A percentile compares a stretch with the other conserved stretches of the same genome.
Evolutionary conservation across 192 early-diverging fungal species (phyloP).

Genomic region (Funneliformis mosseae): DNA sequence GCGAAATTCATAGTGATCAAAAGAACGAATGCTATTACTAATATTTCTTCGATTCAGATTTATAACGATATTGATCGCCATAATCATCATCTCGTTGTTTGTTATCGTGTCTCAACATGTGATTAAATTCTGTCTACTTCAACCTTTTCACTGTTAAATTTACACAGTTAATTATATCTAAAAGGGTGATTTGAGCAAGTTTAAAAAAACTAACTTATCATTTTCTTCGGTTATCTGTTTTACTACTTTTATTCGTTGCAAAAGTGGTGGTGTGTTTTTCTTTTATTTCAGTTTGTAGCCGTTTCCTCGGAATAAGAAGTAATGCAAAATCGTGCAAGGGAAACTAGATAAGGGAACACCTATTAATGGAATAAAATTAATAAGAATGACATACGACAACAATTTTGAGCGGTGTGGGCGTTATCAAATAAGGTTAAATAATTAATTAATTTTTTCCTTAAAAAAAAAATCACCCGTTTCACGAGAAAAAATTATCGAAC

Average conservation of each 20-base stretch:
- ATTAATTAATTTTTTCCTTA: no score
- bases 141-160: constrained; percentile 33
- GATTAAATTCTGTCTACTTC: constrained; percentile 49
- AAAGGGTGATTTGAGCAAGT: background rate
- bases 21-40: constrained; percentile 4
- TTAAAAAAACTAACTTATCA: constrained; percentile 5
- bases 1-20: constrained; percentile 2
- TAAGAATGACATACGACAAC: no score
- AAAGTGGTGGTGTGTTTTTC: background rate
- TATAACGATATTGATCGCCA: background rate
- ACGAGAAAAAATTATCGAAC: no score
- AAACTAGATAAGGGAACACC: no score
- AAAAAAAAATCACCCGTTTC: no score
- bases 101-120: constrained; percentile 33
- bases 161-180: background rate
- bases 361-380: no score
- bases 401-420: no score
- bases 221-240: background rate
- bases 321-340: background rate
- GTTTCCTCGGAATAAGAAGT: background rate
- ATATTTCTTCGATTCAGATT: background rate
- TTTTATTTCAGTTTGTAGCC: background rate
- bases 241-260: no score
- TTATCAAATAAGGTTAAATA: no score
- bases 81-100: background rate